Conservation (phyloP, 768 basidiomycete species). For the Aureoboletus auriporus region DNA sequence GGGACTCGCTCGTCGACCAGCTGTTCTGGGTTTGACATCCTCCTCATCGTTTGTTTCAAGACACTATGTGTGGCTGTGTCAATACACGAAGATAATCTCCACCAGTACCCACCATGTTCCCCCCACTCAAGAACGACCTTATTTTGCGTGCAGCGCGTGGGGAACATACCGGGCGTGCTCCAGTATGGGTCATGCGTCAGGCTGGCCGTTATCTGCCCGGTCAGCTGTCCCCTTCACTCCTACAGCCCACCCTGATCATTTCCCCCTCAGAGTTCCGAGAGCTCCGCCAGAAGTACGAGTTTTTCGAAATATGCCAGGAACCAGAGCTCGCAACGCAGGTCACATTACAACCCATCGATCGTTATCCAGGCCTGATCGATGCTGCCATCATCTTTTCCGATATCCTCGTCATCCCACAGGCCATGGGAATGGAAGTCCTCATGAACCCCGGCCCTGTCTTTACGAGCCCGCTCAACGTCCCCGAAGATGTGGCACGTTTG, state of each 20-base stretch:
- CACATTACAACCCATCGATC: constrained; percentile 90
- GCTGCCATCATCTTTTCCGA: constrained; percentile 98
- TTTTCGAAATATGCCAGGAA: constrained; percentile 93
- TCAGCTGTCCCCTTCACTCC: constrained; percentile 26
- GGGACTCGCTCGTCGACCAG: constrained; percentile 60
- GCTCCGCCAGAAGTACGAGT: constrained; percentile 81
- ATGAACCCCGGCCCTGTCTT: constrained; percentile 94
- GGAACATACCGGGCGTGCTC: constrained; percentile 86
- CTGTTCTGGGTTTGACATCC: constrained; percentile 56
- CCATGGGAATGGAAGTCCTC: constrained; percentile 91
- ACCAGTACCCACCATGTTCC: constrained; percentile 48
- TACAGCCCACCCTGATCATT: background rate
- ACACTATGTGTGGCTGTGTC: constrained; percentile 11
- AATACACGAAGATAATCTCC: background rate
- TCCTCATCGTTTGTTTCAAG: constrained; percentile 10
- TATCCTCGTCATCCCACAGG: constrained; percentile 96
- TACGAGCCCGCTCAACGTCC: constrained; percentile 77
- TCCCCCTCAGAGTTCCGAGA: constrained; percentile 73
- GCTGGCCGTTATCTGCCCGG: constrained; percentile 95
- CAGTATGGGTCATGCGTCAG: constrained; percentile 99
- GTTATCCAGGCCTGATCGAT: constrained; percentile 83
- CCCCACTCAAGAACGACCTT: constrained; percentile 81
- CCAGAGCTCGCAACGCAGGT: constrained; percentile 86
- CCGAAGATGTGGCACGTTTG: constrained; percentile 67
- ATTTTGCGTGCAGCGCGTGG: constrained; percentile 85